phyloP scores from a whole-genome alignment of 2,329 filamentous ascomycete species.

The Blastomyces parvus region DNA sequence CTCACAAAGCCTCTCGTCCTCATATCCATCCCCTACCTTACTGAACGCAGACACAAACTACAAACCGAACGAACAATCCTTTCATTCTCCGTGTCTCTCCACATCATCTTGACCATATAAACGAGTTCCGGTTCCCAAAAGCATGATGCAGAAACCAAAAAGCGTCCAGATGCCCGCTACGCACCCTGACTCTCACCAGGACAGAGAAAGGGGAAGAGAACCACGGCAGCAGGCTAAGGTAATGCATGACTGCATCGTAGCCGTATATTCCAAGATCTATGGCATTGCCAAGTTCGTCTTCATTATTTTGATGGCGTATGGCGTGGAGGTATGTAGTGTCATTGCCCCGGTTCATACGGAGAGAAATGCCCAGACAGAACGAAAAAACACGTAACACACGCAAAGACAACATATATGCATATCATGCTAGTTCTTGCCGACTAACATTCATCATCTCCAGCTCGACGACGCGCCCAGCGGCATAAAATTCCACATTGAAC shows the following conservation, averaged over 20 bases:
- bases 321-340: conserved; percentile 24
- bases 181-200: neutral
- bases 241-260: conserved; percentile 23
- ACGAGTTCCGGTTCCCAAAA: neutral
- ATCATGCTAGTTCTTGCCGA: neutral
- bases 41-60: neutral
- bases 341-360: neutral
- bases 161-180: neutral
- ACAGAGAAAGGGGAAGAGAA: neutral
- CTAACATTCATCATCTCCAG: conserved; percentile 19
- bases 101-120: neutral
- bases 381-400: too few species aligned
- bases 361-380: neutral
- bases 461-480: conserved; percentile 24
- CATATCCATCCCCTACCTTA: neutral
- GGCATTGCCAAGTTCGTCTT: conserved; percentile 29
- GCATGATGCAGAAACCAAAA: conserved; percentile 3
- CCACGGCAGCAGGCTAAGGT: conserved; percentile 9
- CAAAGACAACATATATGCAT: too few species aligned
- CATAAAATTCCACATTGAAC: conserved; percentile 25
- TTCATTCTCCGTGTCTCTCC: neutral
- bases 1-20: neutral
- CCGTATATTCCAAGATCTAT: conserved; percentile 28
- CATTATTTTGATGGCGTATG: conserved; percentile 26
- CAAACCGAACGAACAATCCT: neutral